Percentiles rank a stretch among this genome's conserved stretches.
phyloP scores from a whole-genome alignment of 306 rosid genomes.

The Prinsepia uniflora region DNA sequence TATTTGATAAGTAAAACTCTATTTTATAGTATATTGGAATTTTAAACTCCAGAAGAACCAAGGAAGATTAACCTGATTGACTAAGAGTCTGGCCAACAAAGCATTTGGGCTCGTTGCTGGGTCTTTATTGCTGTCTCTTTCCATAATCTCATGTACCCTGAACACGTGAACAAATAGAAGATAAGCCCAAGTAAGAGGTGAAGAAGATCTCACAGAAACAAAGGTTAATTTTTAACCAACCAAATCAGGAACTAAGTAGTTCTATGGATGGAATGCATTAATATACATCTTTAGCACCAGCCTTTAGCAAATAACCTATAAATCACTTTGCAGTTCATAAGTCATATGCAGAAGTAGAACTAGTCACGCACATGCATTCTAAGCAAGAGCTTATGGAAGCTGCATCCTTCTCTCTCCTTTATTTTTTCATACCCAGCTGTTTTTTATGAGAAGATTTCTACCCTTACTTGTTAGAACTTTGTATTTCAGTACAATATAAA shows the following conservation, averaged over 20 bases:
- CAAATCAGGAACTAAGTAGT: neutral
- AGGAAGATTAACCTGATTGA: conserved; percentile 56
- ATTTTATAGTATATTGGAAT: conserved; percentile 16
- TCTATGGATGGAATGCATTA: neutral
- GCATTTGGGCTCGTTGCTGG: conserved; percentile 59
- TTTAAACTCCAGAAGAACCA: conserved; percentile 13
- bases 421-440: too few relatives aligned
- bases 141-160: conserved; percentile 80
- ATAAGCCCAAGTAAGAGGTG: conserved; percentile 1
- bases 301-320: neutral
- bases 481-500: neutral
- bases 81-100: conserved; percentile 56
- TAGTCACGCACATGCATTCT: neutral
- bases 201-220: neutral
- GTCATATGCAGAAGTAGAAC: neutral
- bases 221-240: neutral
- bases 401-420: neutral
- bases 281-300: neutral
- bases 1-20: conserved; percentile 8
- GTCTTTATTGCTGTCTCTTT: conserved; percentile 63
- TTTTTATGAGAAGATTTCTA: neutral
- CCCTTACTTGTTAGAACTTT: neutral
- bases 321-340: neutral
- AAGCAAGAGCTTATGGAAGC: neutral
- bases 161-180: conserved; percentile 24